Percentiles rank a stretch among this genome's conserved stretches.
Conservation (phyloP, 805 yeast genomes). For the Saccharomycopsis capsularis region DNA sequence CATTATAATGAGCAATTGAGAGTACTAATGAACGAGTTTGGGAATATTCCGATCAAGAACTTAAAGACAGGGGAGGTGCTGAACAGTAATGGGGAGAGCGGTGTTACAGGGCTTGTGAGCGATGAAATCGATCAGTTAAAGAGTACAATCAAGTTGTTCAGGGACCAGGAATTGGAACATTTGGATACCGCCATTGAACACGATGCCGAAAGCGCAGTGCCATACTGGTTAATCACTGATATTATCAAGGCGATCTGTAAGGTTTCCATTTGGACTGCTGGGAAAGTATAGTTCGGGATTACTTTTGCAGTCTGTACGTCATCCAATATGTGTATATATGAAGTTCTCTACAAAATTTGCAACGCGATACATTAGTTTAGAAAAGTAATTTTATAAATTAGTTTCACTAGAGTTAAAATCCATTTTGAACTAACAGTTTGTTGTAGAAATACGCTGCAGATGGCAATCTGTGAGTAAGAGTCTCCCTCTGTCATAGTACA, state of each 20-base stretch:
- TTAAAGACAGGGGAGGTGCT: slow-evolving; percentile 26
- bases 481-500: too few relatives aligned
- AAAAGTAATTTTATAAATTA: too few relatives aligned
- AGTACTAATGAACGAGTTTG: slow-evolving; percentile 60
- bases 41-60: slow-evolving; percentile 21
- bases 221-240: slow-evolving; percentile 84
- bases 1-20: slow-evolving; percentile 91
- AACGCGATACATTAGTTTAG: too few relatives aligned
- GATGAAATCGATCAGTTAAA: slow-evolving; percentile 55
- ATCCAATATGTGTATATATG: too few relatives aligned
- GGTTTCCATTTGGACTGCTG: slow-evolving; percentile 90
- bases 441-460: too few relatives aligned
- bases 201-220: slow-evolving; percentile 90
- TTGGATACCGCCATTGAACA: slow-evolving; percentile 86
- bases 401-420: too few relatives aligned
- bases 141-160: slow-evolving; percentile 59
- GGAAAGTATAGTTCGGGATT: slow-evolving; percentile 72
- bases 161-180: slow-evolving; percentile 95
- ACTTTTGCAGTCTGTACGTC: too few relatives aligned
- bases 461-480: too few relatives aligned
- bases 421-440: too few relatives aligned
- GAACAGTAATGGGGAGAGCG: slow-evolving; percentile 28
- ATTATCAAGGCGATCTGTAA: slow-evolving; percentile 74
- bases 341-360: too few relatives aligned
- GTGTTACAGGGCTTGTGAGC: slow-evolving; percentile 31